Evolutionary conservation across 1,284 basidiomycete genomes (phyloP).

Genomic region (Ganoderma resinaceum): DNA sequence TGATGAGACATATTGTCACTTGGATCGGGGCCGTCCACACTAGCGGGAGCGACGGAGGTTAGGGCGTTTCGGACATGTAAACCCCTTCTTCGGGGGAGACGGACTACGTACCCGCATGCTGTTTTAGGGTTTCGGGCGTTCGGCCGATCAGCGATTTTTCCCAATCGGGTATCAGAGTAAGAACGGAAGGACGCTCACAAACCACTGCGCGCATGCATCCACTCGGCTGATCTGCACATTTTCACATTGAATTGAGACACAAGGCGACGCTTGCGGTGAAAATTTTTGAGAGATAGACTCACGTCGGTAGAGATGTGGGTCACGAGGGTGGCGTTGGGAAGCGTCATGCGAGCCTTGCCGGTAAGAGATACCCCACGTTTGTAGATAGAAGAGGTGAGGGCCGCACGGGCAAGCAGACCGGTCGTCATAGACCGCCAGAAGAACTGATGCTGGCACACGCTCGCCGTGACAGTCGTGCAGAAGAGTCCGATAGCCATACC

Average conservation of each 20-base stretch:
- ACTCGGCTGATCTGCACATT: slow-evolving; percentile 56
- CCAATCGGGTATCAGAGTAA: slow-evolving; percentile 6
- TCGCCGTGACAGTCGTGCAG: slow-evolving; percentile 62
- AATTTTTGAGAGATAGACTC: slow-evolving; percentile 31
- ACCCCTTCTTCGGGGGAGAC: background rate
- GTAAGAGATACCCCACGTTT: slow-evolving; percentile 72
- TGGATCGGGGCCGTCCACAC: slow-evolving; percentile 79
- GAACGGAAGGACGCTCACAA: slow-evolving; percentile 52
- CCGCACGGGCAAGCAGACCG: slow-evolving; percentile 73
- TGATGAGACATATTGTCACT: slow-evolving; percentile 64
- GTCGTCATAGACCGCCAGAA: slow-evolving; percentile 81
- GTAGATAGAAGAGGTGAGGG: slow-evolving; percentile 81
- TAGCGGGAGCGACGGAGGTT: slow-evolving; percentile 26
- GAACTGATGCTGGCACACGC: slow-evolving; percentile 74
- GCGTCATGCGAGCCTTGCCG: slow-evolving; percentile 67
- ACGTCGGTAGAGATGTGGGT: slow-evolving; percentile 81
- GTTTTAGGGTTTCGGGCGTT: slow-evolving; percentile 1
- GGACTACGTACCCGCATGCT: slow-evolving; percentile 52
- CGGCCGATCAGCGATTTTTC: slow-evolving; percentile 3
- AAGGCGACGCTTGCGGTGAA: background rate
- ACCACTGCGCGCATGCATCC: slow-evolving; percentile 71
- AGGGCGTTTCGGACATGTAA: background rate
- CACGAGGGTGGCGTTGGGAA: slow-evolving; percentile 74
- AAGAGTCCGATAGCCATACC: slow-evolving; percentile 79
- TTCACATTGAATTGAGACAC: background rate